Evolutionary conservation across 225 moss, liverwort and hornwort species (phyloP).

Genomic region (Bryum argenteum): DNA sequence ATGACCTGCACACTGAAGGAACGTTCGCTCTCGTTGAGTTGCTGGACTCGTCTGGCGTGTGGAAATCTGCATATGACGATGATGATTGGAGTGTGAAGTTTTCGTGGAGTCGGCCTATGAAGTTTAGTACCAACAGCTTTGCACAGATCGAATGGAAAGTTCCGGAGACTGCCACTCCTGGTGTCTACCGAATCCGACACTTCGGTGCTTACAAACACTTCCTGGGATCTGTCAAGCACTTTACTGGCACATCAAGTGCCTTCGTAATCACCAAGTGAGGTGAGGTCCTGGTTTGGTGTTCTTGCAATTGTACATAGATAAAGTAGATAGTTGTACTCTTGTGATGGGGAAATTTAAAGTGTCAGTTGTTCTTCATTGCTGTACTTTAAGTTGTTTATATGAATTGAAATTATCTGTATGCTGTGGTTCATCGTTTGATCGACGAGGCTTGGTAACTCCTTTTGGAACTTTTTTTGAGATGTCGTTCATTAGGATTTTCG

Average conservation of each 20-base stretch:
- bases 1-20: constrained; percentile 84
- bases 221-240: constrained; percentile 90
- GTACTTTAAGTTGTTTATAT: neutral
- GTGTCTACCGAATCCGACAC: constrained; percentile 86
- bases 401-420: neutral
- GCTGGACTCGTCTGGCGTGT: constrained; percentile 64
- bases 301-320: constrained; percentile 35
- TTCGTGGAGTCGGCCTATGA: constrained; percentile 65
- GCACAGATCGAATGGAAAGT: constrained; percentile 81
- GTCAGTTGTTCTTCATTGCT: constrained; percentile 1
- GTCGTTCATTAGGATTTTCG: too few species aligned
- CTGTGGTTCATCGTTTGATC: neutral
- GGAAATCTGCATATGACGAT: constrained; percentile 76
- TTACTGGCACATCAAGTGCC: constrained; percentile 84
- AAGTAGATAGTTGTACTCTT: constrained; percentile 19
- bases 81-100: constrained; percentile 94
- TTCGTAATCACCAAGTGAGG: constrained; percentile 24
- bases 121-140: constrained; percentile 70
- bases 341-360: neutral
- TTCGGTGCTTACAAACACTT: constrained; percentile 93
- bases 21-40: constrained; percentile 81
- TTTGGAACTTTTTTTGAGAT: too few species aligned
- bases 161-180: constrained; percentile 53
- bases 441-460: too few species aligned
- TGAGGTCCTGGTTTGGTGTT: constrained; percentile 23